These are phyloP conservation scores for Mycena albidolilacea DNA, from an alignment of 768 basidiomycete genomes.

Conservation along the genomic window DNA sequence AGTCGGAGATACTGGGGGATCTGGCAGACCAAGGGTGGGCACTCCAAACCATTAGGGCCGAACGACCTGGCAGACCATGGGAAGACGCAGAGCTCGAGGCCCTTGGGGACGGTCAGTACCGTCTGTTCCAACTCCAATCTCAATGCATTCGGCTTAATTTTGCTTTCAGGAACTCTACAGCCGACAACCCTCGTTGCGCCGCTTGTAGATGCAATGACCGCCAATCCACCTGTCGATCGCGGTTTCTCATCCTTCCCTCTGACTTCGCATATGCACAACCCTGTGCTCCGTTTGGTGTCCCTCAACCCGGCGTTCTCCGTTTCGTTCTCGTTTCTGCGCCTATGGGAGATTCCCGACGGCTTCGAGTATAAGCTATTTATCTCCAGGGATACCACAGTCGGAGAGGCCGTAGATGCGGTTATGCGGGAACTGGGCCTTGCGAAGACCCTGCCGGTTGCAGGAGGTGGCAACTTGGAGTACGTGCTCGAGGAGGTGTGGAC, in stretches of 20 bases:
- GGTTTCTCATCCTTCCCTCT: constrained; percentile 81
- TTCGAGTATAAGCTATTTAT: constrained; percentile 79
- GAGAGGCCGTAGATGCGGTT: constrained; percentile 67
- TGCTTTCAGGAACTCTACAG: constrained; percentile 63
- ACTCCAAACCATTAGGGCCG: constrained; percentile 73
- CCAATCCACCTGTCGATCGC: constrained; percentile 54
- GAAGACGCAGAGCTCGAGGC: constrained; percentile 78
- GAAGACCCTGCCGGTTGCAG: constrained; percentile 76
- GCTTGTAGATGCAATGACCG: constrained; percentile 60
- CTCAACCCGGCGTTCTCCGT: constrained; percentile 73
- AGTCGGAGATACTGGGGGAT: constrained; percentile 68
- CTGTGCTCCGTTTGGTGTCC: constrained; percentile 80
- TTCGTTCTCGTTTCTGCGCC: constrained; percentile 70
- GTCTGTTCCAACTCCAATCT: neutral
- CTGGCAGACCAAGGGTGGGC: constrained; percentile 76
- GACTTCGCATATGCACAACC: constrained; percentile 76
- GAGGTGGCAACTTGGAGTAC: constrained; percentile 80
- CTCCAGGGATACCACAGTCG: constrained; percentile 67
- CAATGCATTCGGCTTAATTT: constrained; percentile 1
- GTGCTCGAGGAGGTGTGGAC: constrained; percentile 79
- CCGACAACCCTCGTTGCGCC: constrained; percentile 64
- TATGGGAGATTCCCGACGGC: constrained; percentile 85
- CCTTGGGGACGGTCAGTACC: constrained; percentile 73
- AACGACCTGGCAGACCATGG: constrained; percentile 75
- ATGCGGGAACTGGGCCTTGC: constrained; percentile 78